Evolutionary conservation across 2,329 filamentous ascomycete species (phyloP).

Genomic region (Alternaria sp.): DNA sequence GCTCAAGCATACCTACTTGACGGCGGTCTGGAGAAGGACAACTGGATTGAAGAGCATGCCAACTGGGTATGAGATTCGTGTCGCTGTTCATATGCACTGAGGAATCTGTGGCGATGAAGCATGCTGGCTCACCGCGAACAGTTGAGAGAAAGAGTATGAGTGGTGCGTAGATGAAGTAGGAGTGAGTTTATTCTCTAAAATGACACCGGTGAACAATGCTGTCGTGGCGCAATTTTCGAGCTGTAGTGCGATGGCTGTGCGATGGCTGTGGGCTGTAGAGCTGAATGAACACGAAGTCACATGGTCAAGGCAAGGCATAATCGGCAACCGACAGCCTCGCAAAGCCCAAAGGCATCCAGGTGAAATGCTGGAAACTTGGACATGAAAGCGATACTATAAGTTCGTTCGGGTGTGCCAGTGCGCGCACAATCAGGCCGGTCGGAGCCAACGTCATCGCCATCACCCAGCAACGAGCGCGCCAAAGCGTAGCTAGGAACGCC

Average conservation of each 20-base stretch:
- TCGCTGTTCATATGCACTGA: not conserved
- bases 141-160: too few species aligned
- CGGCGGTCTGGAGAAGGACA: constrained; percentile 28
- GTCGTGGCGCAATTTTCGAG: constrained; percentile 1
- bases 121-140: not conserved
- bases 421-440: not conserved
- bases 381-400: not conserved
- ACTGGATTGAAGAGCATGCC: constrained; percentile 23
- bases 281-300: constrained; percentile 3
- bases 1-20: constrained; percentile 26
- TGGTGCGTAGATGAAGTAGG: not conserved
- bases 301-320: not conserved
- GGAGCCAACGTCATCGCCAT: not conserved
- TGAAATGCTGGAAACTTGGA: not conserved
- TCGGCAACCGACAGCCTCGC: not conserved
- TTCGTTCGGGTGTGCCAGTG: not conserved
- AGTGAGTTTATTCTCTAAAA: not conserved
- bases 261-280: constrained; percentile 3
- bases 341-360: not conserved
- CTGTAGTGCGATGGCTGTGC: not conserved
- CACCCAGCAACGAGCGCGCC: constrained; percentile 1
- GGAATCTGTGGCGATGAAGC: not conserved
- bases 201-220: not conserved
- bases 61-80: constrained; percentile 14
- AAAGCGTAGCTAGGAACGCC: not conserved